Evolutionary conservation across 2,329 filamentous ascomycete genomes (phyloP).

Genomic region (Fusarium sp.): DNA sequence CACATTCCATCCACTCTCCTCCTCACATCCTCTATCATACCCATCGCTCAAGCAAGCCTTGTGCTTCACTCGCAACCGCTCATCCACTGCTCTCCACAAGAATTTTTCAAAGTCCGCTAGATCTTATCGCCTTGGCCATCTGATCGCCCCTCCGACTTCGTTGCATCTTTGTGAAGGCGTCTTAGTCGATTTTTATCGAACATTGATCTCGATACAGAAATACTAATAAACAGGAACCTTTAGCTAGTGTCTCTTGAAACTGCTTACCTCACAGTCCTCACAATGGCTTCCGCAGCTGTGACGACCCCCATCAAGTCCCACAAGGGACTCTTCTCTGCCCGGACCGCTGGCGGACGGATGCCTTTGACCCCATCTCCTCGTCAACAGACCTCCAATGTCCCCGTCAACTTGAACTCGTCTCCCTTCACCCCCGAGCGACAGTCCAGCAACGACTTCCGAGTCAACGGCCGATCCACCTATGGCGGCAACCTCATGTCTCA

Average conservation of each 20-base stretch:
- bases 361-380: conserved; percentile 93
- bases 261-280: conserved; percentile 52
- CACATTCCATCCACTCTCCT: conserved; percentile 38
- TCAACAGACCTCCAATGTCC: conserved; percentile 67
- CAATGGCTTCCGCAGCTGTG: conserved; percentile 84
- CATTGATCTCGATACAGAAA: conserved; percentile 55
- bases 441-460: conserved; percentile 63
- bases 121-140: conserved; percentile 62
- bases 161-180: conserved; percentile 55
- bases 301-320: conserved; percentile 96
- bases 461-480: conserved; percentile 79
- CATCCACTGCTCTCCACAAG: conserved; percentile 41
- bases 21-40: conserved; percentile 11
- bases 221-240: conserved; percentile 69
- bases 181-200: conserved; percentile 60
- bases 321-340: conserved; percentile 89
- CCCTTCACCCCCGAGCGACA: conserved; percentile 80
- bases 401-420: conserved; percentile 72
- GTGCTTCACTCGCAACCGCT: conserved; percentile 43
- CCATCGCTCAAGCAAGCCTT: conserved; percentile 26
- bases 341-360: conserved; percentile 94
- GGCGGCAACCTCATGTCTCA: conserved; percentile 83
- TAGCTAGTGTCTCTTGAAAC: conserved; percentile 71
- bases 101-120: conserved; percentile 56
- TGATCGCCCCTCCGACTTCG: conserved; percentile 63